Evolutionary conservation across 805 yeast species (phyloP), one percentile per base, ranked within the genome.

Genomic region (Kazachstania martiniae): DNA sequence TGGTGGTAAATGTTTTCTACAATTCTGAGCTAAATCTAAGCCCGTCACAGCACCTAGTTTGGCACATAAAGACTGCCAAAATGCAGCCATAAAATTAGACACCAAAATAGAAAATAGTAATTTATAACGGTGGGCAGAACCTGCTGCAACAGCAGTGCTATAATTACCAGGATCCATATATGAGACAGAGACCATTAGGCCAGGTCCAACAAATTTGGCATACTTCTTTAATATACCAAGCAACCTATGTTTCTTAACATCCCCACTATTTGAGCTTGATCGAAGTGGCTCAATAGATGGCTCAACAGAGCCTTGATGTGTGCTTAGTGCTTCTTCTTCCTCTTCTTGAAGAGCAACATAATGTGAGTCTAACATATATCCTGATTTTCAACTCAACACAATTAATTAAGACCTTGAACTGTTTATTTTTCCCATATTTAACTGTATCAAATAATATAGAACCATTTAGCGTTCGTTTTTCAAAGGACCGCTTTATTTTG

Each of bases 101-200:
- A 87, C 58, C 22, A 86, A 61, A 13, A 89, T 71, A 15, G 87
- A 75, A 52, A 86, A 87, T 19, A 89, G 57, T 21, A 87, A 62
- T 37, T 81, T 77, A 54, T 78, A 89, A 43, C 78, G 73, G 53
- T 80, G 84, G 18, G 83, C 78, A 21, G 94, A 79, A n/a, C 94
- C 94, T 1, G 93, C 91, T 7, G 91, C 82, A 10, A 89, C 95
- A 8, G 91, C 94, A 1, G 96, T 84, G 24, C 95, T 80, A 58
- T 87, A 89, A 59, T 91, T 89, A 4, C 98, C 98, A 0, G 98
- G 97, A 48, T 89, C 97, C 85, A 91, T 84, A 55, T 87, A 91
- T 0, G 96, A 89, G 21, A 89, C 95, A 4, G 87, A 71, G 2
- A 91, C 94, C 94, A 89, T 80, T 29, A 89, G 62, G 0, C 98